Base-by-base conservation (phyloP, 2,329 filamentous ascomycete genomes). In the Fusarium sp. region DNA sequence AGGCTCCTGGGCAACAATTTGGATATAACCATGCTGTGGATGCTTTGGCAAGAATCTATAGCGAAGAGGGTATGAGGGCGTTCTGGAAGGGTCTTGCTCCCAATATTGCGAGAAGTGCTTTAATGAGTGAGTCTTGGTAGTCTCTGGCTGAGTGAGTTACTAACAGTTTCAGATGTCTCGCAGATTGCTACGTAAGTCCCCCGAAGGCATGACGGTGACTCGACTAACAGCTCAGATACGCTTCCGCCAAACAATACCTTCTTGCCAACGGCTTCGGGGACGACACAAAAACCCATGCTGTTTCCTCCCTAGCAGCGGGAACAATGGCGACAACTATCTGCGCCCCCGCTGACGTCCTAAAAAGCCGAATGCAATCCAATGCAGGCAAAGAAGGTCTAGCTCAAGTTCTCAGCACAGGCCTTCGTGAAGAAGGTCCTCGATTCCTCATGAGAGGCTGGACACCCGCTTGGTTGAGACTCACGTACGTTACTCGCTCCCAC, bases 391-490 rank as follows among this genome's bases (percentile, higher is more conserved):
- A 74, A 78, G 73, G 78, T 5, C 64, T 83, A 3, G 28, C 76
- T 4, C 75, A 77, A 36, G 77, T 83, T 5, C 60, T 82, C 9
- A 63, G 69, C 8, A 72, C 75, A 0, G 78, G 80, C 6, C 63
- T 82, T 8, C 71, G 74, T 6, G 77, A 79, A 13, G 81, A 83
- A 67, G 81, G 81, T 0, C 76, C 77, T 1, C 71, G 77, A 2
- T 83, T 83, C 51, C 75, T 83, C 4, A 82, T 83, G 80, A 82
- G 81, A 55, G 82, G 82, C 2, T 83, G 81, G 81, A 81, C 79
- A 10, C 81, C 81, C 1, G 81, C 81, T 1, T 83, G 81, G 82
- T 49, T 83, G 11, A 72, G 81, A 62, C 67, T 83, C 3, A 81
- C 81, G 80, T 82, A 57, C 61, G 78, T 75, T 23, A 6, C 6